A percentile compares a stretch with the other conserved stretches of the same genome.
Conservation (phyloP, 2,329 filamentous ascomycete species). For the Beauveria sp. region DNA sequence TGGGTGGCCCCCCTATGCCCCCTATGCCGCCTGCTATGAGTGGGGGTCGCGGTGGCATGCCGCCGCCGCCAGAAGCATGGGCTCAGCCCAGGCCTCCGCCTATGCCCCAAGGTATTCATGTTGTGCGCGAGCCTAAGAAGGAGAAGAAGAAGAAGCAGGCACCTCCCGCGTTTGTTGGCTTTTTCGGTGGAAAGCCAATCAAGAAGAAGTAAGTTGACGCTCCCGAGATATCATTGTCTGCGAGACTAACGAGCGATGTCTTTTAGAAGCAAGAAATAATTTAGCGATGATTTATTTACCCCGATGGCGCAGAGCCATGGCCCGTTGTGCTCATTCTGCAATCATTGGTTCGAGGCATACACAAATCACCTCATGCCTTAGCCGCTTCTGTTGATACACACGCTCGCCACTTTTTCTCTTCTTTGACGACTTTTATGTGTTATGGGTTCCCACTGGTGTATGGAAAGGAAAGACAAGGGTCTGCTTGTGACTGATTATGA, state of each 20-base stretch:
- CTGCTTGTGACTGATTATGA: neutral
- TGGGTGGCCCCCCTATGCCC: neutral
- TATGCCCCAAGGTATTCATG: slow-evolving; percentile 17
- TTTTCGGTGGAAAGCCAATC: slow-evolving; percentile 20
- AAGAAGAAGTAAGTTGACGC: slow-evolving; percentile 24
- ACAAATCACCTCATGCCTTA: neutral
- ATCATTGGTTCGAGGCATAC: neutral
- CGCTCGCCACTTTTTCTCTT: neutral
- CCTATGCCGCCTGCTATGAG: neutral
- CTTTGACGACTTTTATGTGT: neutral
- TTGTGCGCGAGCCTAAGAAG: slow-evolving; percentile 15
- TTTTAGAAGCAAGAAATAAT: slow-evolving; percentile 7
- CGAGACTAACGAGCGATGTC: neutral
- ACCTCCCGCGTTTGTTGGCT: slow-evolving; percentile 17
- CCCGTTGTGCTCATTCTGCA: neutral
- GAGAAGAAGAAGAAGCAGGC: slow-evolving; percentile 19
- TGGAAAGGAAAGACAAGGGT: neutral
- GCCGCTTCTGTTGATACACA: neutral
- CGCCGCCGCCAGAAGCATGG: slow-evolving; percentile 18
- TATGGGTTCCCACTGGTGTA: neutral
- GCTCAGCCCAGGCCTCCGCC: neutral
- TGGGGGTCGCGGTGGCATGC: slow-evolving; percentile 10
- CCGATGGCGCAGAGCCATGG: neutral
- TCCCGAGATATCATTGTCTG: neutral
- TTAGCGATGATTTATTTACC: neutral